A percentile compares a stretch with the other conserved stretches of the same genome.
Conservation (phyloP, 768 basidiomycete species). For the Mycena venus region DNA sequence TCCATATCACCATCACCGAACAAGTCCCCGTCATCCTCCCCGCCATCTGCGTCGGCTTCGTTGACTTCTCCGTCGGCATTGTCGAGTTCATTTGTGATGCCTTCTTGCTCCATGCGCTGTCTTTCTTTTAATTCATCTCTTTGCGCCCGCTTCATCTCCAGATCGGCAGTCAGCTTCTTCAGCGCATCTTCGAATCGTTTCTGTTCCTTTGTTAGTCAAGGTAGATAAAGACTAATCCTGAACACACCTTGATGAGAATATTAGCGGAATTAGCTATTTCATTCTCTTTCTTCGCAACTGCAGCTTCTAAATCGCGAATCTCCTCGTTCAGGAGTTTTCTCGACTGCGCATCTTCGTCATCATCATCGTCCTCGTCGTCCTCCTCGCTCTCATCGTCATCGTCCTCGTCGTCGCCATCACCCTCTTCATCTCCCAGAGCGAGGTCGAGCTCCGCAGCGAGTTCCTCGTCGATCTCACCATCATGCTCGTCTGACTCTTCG, state of each 20-base stretch:
- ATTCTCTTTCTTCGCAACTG: conserved; percentile 85
- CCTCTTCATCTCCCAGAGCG: conserved; percentile 80
- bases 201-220: conserved; percentile 49
- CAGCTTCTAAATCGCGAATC: conserved; percentile 89
- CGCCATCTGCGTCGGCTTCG: conserved; percentile 47
- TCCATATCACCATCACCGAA: conserved; percentile 62
- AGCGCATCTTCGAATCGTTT: conserved; percentile 95
- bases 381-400: conserved; percentile 77
- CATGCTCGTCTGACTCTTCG: conserved; percentile 71
- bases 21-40: conserved; percentile 49
- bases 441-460: conserved; percentile 89
- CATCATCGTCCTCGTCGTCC: conserved; percentile 78
- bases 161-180: conserved; percentile 87
- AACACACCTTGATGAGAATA: conserved; percentile 82
- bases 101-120: conserved; percentile 79
- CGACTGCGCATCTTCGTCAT: conserved; percentile 84
- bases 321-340: conserved; percentile 89
- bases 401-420: conserved; percentile 74
- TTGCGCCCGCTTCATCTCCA: conserved; percentile 87
- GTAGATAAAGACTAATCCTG: not conserved
- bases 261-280: conserved; percentile 90
- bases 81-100: conserved; percentile 58
- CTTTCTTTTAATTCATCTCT: conserved; percentile 85
- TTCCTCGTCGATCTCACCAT: conserved; percentile 90
- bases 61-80: conserved; percentile 45